Base-by-base conservation (phyloP, 2,329 filamentous ascomycete genomes). In the Botrytis tulipae region DNA sequence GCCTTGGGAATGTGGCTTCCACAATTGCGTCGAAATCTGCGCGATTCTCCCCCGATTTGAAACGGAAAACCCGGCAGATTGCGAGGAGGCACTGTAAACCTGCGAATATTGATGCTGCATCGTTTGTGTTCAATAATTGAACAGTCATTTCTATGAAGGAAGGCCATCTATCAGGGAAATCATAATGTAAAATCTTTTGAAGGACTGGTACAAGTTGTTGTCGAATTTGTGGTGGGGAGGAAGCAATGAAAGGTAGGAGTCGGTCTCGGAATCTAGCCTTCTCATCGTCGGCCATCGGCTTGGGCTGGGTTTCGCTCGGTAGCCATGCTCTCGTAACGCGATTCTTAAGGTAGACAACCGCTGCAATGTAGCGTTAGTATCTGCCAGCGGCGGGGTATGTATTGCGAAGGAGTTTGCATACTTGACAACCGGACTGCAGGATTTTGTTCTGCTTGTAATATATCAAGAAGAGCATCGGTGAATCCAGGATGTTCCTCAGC, bases 281-380 rank as follows among this genome's bases (percentile, higher is more conserved):
- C 84, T 98, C 96, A 75, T 93, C 90, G 81, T 98, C 95, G 79
- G 92, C 88, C 84, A 97, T 96, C 78, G 91, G 86, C 79, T 89
- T 90, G 80, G 89, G 88, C 70, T 78, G 75, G 76, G 91, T 88
- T 77, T 97, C 93, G 80, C 88, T 87, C 76, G 89, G 90, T 73
- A 91, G 88, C 96, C 96, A 99, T 80, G 93, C 94, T 82, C 95
- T 92, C 83, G 93, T 95, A 82, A 98, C 92, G 82, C 95, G 92
- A 85, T 99, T 98, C 86, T 99, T 99, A 82, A 98, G 90, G 85
- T 98, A 99, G 79, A 99, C 93, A 81, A 95, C 95, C 81, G 94
- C 95, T 98, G 83, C 76, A 77, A 71, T 74, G 68, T 75, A 75
- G 77, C 74, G 75, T 81, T 78, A 80, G 79, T 77, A 78, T 76